These are phyloP conservation scores for Aspergillus indologenus DNA, from an alignment of 495 filamentous ascomycete species.

Conservation along the genomic window DNA sequence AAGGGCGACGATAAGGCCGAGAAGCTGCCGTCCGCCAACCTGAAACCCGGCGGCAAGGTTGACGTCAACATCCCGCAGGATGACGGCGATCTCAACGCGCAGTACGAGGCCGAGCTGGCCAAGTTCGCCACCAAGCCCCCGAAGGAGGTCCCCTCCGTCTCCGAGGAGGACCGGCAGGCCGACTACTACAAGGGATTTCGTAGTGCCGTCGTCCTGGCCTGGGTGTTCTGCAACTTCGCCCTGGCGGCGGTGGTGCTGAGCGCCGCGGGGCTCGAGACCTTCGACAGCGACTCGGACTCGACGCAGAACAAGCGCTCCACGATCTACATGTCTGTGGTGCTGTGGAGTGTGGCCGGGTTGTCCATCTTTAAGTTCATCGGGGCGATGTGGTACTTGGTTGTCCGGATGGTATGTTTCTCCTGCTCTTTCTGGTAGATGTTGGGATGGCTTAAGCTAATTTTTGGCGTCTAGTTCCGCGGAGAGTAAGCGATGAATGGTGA, in stretches of 20 bases:
- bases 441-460: constrained; percentile 18
- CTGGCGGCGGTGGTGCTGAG: constrained; percentile 84
- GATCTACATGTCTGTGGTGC: constrained; percentile 85
- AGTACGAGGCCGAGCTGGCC: constrained; percentile 82
- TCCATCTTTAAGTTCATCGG: constrained; percentile 88
- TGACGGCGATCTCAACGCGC: constrained; percentile 80
- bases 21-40: constrained; percentile 73
- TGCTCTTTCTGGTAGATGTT: background rate
- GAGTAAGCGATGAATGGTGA: constrained; percentile 30
- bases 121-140: constrained; percentile 70
- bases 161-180: constrained; percentile 78
- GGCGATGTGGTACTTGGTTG: constrained; percentile 90
- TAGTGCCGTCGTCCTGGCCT: constrained; percentile 83
- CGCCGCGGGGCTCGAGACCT: constrained; percentile 72
- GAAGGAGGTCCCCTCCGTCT: constrained; percentile 59
- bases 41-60: constrained; percentile 89
- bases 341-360: constrained; percentile 89
- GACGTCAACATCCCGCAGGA: constrained; percentile 91
- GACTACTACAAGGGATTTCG: constrained; percentile 98
- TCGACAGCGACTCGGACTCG: constrained; percentile 47
- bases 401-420: constrained; percentile 62
- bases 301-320: constrained; percentile 51
- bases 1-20: constrained; percentile 90
- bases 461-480: constrained; percentile 43
- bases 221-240: constrained; percentile 96